Evolutionary conservation across 1,284 basidiomycete genomes (phyloP).

Genomic region (Athelia sp.): DNA sequence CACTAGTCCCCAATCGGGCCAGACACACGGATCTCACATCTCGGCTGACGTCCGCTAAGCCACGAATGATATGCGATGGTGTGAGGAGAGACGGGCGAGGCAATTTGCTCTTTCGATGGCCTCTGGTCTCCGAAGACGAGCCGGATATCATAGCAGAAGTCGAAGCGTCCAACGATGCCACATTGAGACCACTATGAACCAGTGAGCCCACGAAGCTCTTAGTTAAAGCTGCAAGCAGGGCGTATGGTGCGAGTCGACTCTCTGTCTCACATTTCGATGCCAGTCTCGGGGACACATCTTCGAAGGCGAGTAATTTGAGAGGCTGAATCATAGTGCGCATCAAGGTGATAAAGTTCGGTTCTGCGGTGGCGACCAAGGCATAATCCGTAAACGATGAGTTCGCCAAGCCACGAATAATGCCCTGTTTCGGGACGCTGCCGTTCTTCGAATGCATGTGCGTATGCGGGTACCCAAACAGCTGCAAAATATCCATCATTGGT

Average conservation of each 20-base stretch:
- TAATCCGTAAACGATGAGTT: background rate
- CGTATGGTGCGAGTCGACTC: slow-evolving; percentile 36
- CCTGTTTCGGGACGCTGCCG: too few species aligned
- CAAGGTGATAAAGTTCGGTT: background rate
- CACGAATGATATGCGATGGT: slow-evolving; percentile 2
- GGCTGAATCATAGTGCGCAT: slow-evolving; percentile 11
- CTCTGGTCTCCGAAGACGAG: background rate
- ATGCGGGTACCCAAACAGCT: background rate
- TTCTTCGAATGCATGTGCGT: background rate
- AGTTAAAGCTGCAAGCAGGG: slow-evolving; percentile 35
- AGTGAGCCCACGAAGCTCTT: slow-evolving; percentile 30
- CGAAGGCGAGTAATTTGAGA: slow-evolving; percentile 8
- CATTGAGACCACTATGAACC: slow-evolving; percentile 27
- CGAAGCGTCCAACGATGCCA: slow-evolving; percentile 11
- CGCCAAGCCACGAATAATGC: too few species aligned
- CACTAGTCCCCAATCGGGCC: background rate
- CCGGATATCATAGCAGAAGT: background rate
- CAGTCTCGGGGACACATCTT: background rate
- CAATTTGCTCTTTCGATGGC: background rate
- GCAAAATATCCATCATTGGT: background rate
- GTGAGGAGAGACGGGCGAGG: background rate
- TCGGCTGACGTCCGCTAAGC: background rate
- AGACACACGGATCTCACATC: background rate
- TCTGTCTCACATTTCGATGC: slow-evolving; percentile 23
- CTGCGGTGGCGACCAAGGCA: background rate